These are phyloP conservation scores for Sphagnurus paluster DNA, from an alignment of 1,284 basidiomycete species.

Conservation along the genomic window DNA sequence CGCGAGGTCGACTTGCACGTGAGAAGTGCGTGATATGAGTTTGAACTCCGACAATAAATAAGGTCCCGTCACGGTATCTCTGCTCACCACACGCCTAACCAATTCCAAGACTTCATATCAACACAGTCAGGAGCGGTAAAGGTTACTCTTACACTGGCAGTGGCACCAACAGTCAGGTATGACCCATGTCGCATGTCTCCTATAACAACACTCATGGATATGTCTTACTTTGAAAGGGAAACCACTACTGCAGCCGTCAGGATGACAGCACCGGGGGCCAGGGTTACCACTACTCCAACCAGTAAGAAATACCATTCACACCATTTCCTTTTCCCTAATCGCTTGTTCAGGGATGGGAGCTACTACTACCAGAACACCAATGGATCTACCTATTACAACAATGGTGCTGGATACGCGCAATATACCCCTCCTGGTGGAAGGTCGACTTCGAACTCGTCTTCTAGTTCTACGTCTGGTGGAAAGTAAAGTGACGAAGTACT, in stretches of 20 bases:
- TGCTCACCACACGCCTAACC: neutral
- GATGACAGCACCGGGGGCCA: constrained; percentile 34
- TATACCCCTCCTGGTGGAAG: constrained; percentile 53
- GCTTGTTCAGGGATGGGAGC: constrained; percentile 45
- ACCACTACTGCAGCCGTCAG: constrained; percentile 55
- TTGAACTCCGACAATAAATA: constrained; percentile 5
- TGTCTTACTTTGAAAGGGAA: constrained; percentile 41
- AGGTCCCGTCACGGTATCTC: constrained; percentile 12
- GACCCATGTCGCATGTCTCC: constrained; percentile 8
- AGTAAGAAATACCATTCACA: constrained; percentile 26
- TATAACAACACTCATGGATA: neutral
- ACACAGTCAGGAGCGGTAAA: constrained; percentile 20
- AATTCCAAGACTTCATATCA: neutral
- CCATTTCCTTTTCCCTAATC: neutral
- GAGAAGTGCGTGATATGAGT: neutral
- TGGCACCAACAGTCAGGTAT: constrained; percentile 52
- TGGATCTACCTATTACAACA: constrained; percentile 60
- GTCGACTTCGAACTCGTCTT: constrained; percentile 28
- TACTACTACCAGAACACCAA: constrained; percentile 65
- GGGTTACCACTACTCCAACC: constrained; percentile 63
- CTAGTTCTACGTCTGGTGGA: constrained; percentile 9
- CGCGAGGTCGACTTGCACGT: neutral
- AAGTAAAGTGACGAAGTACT: neutral
- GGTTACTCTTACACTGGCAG: constrained; percentile 43
- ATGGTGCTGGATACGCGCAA: constrained; percentile 43